Conservation (phyloP, 202 grass and related monocot genomes). For the Cymbopogon flexuosus region DNA sequence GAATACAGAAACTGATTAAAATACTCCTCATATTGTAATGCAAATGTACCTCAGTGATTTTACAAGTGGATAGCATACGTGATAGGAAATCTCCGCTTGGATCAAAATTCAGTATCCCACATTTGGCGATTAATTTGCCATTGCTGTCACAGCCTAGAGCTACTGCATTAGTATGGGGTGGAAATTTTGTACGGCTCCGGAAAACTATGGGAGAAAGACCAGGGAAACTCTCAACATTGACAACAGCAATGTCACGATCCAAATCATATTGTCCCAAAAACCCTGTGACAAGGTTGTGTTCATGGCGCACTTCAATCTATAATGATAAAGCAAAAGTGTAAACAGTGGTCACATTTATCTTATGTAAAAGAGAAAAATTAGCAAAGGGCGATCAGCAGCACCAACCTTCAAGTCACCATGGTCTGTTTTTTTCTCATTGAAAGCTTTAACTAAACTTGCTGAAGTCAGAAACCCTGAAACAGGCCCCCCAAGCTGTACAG, state of each 20-base stretch:
- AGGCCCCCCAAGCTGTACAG: background rate
- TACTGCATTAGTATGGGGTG: background rate
- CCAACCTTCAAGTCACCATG: constrained; percentile 1
- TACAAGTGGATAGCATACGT: background rate
- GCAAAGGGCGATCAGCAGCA: background rate
- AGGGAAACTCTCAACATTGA: background rate
- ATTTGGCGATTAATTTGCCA: constrained; percentile 6
- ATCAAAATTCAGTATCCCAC: background rate
- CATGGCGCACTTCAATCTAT: background rate
- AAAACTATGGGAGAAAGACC: background rate
- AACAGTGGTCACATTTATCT: background rate
- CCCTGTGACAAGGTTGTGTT: background rate
- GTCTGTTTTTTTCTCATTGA: background rate
- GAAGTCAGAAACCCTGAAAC: constrained; percentile 5
- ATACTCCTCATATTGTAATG: background rate
- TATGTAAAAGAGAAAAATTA: background rate
- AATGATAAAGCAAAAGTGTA: background rate
- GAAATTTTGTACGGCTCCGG: background rate
- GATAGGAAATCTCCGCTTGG: background rate
- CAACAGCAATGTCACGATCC: background rate
- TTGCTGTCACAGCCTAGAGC: background rate
- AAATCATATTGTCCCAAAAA: constrained; percentile 4
- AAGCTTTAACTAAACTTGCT: constrained; percentile 22
- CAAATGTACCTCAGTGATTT: constrained; percentile 10
- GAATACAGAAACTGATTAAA: background rate